Conservation (phyloP, 139 green algal genomes). For the Chlorella vulgaris region DNA sequence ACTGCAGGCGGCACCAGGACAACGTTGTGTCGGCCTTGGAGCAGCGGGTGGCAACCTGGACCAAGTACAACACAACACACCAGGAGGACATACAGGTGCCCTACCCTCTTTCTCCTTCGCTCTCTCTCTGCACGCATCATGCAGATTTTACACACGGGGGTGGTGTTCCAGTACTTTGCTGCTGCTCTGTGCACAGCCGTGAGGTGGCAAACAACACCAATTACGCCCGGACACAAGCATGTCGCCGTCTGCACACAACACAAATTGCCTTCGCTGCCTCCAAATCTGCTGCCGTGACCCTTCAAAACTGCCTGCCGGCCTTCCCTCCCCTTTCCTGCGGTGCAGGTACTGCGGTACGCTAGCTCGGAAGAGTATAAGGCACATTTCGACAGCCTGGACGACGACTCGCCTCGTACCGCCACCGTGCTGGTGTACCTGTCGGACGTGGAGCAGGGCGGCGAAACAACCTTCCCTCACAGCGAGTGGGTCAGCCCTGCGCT, state of each 20-base stretch:
- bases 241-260: too few relatives aligned
- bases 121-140: not conserved
- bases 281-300: too few relatives aligned
- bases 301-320: too few relatives aligned
- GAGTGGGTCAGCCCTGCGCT: constrained; percentile 52
- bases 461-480: constrained; percentile 21
- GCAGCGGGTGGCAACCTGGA: constrained; percentile 69
- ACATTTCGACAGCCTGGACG: constrained; percentile 68
- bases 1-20: constrained; percentile 58
- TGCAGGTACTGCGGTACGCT: constrained; percentile 64
- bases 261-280: too few relatives aligned
- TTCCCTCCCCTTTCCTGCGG: too few relatives aligned
- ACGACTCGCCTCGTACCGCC: constrained; percentile 54
- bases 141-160: too few relatives aligned
- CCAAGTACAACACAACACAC: constrained; percentile 64
- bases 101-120: not conserved
- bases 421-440: constrained; percentile 83
- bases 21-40: constrained; percentile 64
- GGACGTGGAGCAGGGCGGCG: constrained; percentile 53
- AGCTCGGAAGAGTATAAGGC: constrained; percentile 79
- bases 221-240: too few relatives aligned
- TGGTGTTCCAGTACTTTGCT: too few relatives aligned
- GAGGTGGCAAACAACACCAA: too few relatives aligned
- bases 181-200: too few relatives aligned
- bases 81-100: constrained; percentile 83